Evolutionary conservation across 2,329 filamentous ascomycete species (phyloP), one percentile per base, ranked within the genome.

Genomic region (Fusarium hainanense): DNA sequence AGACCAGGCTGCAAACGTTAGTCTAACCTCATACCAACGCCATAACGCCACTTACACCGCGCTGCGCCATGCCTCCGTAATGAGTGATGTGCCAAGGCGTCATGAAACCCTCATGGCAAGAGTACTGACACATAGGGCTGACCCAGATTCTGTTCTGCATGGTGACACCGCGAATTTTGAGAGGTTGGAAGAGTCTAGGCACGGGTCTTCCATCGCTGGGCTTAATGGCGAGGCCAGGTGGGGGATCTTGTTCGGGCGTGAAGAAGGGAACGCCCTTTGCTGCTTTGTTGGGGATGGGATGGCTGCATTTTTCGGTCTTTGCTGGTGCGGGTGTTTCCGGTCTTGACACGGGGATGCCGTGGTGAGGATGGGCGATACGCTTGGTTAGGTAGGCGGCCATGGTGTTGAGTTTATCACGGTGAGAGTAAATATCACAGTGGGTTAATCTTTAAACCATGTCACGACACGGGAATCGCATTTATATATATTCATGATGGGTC

Each of bases 11-110:
- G 12, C 12, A 14, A 3, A 13, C 16, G 37, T 70, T 21, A 67
- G 57, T 46, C 5, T 28, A 21, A 14, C n/a, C 16, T 28, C 23
- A 46, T 3, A 18, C n/a, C 12, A 32, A 37, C 3, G 18, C 9
- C 12, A 41, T 16, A 46, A 16, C n/a, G 66, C 72, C 42, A 77
- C 76, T 72, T 71, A 79, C 89, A 1, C 92, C 92, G 4, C 91
- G 88, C 72, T 89, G 85, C 27, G 90, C 82, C 69, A 94, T 93
- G 21, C 90, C 90, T 20, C 92, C 92, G 30, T 93, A 82, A 72
- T 94, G 92, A 4, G 91, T 88, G 37, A 90, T 78, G 76, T 94
- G 92, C 90, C 91, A 94, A 63, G 87, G 81, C 0, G 89, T 92
- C 68, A 88, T 85, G 76, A 92, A 90, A 12, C 92, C 82, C 41